Base-by-base conservation (phyloP, 2,329 filamentous ascomycete genomes). In the Gyromitra esculenta region DNA sequence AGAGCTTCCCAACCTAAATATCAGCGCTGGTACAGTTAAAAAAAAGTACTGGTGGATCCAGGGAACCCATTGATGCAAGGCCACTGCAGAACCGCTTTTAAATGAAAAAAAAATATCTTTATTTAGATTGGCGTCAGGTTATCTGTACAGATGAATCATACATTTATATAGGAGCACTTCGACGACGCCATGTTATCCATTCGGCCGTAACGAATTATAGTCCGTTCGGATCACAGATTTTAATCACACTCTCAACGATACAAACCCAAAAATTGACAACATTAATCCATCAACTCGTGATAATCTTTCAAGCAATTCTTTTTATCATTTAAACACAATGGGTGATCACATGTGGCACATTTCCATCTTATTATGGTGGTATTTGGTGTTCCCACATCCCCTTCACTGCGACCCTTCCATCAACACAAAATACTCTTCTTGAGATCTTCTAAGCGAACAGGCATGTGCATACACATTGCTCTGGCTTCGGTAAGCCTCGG, bases 381-480 rank as follows among this genome's bases (percentile, higher is more conserved):
- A 66, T 66, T 35, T 54, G 31, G 2, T 66, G 63, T 66, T 52
- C n/a, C 43, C 1, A 5, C 43, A 64, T 41, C 25, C 13, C n/a
- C 63, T 54, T 50, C 63, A 66, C 8, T 43, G 31, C 48, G 63
- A 35, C 48, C 13, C 35, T 21, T 64, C 63, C 35, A 54, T 15
- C 48, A 56, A 31, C 48, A 66, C 48, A 66, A 50, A 37, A 66
- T 54, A 66, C 48, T 56, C 63, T 21, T 45, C 56, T 41, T 54
- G 48, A 1, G 15, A 21, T 48, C 48, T 54, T 54, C 8, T 25
- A 54, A 41, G 31, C 56, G 63, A 25, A 39, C 48, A 41, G 63
- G n/a, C n/a, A 66, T 66, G n/a, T 66, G 43, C 43, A 37, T 64
- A 37, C 43, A 64, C 52, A 1, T 64, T 25, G 11, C 13, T 52